Conservation (phyloP, 352 stramenopile genomes). For the Pythium rhizo-oryzae region DNA sequence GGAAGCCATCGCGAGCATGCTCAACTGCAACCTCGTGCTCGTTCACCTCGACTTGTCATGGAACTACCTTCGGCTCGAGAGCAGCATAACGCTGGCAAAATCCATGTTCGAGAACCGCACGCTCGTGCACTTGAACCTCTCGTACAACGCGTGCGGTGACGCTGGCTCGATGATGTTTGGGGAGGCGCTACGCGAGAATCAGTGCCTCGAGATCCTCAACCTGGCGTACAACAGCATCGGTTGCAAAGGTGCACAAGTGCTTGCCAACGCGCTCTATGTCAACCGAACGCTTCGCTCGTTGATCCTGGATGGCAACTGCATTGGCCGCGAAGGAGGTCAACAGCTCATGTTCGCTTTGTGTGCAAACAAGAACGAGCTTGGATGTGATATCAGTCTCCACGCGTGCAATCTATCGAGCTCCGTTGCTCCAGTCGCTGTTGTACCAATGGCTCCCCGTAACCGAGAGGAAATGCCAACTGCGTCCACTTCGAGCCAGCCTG, state of each 20-base stretch:
- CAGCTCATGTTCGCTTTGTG: constrained; percentile 68
- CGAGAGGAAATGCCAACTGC: neutral
- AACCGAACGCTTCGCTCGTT: constrained; percentile 65
- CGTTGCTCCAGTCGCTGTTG: neutral
- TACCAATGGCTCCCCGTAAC: neutral
- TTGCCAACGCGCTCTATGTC: constrained; percentile 63
- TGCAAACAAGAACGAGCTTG: constrained; percentile 51
- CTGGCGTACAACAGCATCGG: constrained; percentile 82
- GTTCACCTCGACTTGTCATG: constrained; percentile 85
- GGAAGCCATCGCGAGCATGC: constrained; percentile 89
- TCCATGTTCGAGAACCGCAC: constrained; percentile 71
- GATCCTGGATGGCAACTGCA: constrained; percentile 78
- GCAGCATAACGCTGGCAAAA: constrained; percentile 63
- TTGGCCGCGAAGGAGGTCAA: constrained; percentile 70
- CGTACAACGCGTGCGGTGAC: constrained; percentile 81
- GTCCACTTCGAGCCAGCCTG: neutral
- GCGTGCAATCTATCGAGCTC: constrained; percentile 56
- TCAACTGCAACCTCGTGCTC: constrained; percentile 77
- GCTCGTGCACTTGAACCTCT: constrained; percentile 64
- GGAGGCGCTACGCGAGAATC: constrained; percentile 64
- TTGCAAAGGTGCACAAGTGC: constrained; percentile 68
- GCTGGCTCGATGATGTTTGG: constrained; percentile 79
- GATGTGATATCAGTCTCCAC: constrained; percentile 60
- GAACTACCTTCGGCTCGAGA: constrained; percentile 88
- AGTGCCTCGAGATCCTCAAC: constrained; percentile 63